Evolutionary conservation across 1,139 yeast genomes (phyloP), one percentile per base, ranked within the genome.

Genomic region (Citeromyces siamensis): DNA sequence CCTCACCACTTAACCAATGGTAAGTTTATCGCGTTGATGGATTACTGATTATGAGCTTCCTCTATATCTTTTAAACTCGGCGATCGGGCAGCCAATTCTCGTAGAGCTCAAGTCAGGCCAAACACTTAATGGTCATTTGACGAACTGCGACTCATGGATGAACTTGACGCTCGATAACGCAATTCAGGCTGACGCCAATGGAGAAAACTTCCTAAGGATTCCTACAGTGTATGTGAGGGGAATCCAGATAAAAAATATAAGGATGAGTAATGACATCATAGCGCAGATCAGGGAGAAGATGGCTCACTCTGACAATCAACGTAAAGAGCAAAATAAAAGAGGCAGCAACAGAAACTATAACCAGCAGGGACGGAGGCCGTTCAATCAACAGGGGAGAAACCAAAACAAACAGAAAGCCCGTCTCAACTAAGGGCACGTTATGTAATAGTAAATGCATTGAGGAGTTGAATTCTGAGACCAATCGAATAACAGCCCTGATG

Each of bases 91-190:
- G 52, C 84, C 86, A 31, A 71, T 90, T 52, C 71, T 82, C 52
- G 86, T 93, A 40, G 98, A 90, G 58, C 72, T 93, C 55, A 93
- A 93, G 57, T 79, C 81, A 40, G 96, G 97, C 23, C 96, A 85
- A 52, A 78, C 93, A 10, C 66, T 86, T 41, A 83, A 81, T 51
- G 99, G 99, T 31, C 75, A 73, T 42, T 66, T 93, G 44, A 73
- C 77, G 41, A 82, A 83, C 51, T 86, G 95, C 50, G 98, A 93
- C 55, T 78, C 85, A 31, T 85, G 94, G 88, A 93, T 93, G 98
- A 90, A 90, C 55, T 66, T 93, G 48, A 84, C 95, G 1, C 66
- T 93, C 40, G 67, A 67, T 33, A 78, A 86, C 46, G 97, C 82
- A 17, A 73, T 78, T 37, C 88, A 81, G 53, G 74, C 83, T 12